Evolutionary conservation across 2,329 filamentous ascomycete species (phyloP), one percentile per base, ranked within the genome.

Genomic region (Curvularia lunata): DNA sequence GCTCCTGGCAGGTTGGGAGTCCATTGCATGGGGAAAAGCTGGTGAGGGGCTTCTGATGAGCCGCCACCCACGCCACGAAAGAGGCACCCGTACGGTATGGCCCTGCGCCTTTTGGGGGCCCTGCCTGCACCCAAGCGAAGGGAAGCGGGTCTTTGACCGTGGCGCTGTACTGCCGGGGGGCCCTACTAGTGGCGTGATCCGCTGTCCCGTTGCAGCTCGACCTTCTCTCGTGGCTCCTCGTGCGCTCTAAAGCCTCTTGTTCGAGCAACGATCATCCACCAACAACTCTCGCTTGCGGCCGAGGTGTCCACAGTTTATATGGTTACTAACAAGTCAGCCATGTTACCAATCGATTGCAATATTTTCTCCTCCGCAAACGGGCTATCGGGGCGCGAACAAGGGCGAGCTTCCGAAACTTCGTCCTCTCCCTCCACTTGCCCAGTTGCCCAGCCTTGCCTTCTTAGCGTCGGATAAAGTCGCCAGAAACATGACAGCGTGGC

Each of bases 11-110:
- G 41, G 28, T 30, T 45, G 48, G 23, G 38, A 25, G 54, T 55
- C 42, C 48, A 61, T 55, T 59, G 62, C 48, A 60, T 52, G 64
- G 56, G 54, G 9, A 28, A 65, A 65, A 52, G 28, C 48, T 49
- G 52, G 58, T 62, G 62, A 65, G 63, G 64, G 63, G 59, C 62
- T 59, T 59, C 59, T 61, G 61, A 53, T 57, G 50, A 56, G 59
- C 65, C 68, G 70, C 72, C 72, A 72, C 68, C 68, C 67, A 70
- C 68, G 68, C 68, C 70, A 72, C 67, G 68, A 62, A 65, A 68
- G 67, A 62, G 61, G 60, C 54, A 61, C 52, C 56, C 18, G 30
- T 50, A 42, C 47, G 51, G 27, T 46, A 46, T 25, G 61, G 58
- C 66, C 57, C 63, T 67, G 56, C 62, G 59, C 57, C 58, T 56